These are phyloP conservation scores for Quercus mongolica DNA, from an alignment of 306 rosid species.

Conservation along the genomic window DNA sequence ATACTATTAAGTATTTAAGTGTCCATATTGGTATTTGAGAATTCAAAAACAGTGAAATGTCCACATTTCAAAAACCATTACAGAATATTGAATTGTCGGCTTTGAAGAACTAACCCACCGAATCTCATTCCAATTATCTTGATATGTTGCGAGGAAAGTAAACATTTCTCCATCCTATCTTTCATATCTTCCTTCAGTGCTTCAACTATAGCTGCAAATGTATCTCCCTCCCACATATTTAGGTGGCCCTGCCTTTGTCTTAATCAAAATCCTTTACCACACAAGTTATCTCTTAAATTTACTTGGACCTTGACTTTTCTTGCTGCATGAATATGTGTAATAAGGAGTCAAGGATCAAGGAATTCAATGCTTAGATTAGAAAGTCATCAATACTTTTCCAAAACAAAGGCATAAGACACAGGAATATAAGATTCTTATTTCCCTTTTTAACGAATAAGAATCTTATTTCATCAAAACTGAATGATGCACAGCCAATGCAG, in stretches of 20 bases:
- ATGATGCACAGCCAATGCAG: neutral
- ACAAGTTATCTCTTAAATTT: conserved; percentile 17
- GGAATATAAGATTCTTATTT: neutral
- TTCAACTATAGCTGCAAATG: too few species aligned
- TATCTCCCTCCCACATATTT: neutral
- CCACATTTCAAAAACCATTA: neutral
- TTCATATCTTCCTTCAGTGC: neutral
- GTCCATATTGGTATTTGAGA: too few species aligned
- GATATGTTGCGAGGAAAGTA: neutral
- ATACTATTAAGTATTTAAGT: too few species aligned
- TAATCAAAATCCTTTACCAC: conserved; percentile 6
- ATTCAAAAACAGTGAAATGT: too few species aligned
- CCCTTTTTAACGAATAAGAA: too few species aligned
- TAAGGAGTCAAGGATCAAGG: conserved; percentile 12
- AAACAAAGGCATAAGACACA: conserved; percentile 2
- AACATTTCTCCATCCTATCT: neutral
- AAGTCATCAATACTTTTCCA: neutral
- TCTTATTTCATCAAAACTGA: too few species aligned
- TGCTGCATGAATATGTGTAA: conserved; percentile 32
- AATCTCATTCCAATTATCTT: neutral
- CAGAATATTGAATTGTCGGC: neutral
- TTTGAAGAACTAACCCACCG: neutral
- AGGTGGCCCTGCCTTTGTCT: neutral
- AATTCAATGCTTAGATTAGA: conserved; percentile 1
- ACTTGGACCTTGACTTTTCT: conserved; percentile 20